Evolutionary conservation across 768 basidiomycete species (phyloP).

Genomic region (Kwoniella bestiolae): DNA sequence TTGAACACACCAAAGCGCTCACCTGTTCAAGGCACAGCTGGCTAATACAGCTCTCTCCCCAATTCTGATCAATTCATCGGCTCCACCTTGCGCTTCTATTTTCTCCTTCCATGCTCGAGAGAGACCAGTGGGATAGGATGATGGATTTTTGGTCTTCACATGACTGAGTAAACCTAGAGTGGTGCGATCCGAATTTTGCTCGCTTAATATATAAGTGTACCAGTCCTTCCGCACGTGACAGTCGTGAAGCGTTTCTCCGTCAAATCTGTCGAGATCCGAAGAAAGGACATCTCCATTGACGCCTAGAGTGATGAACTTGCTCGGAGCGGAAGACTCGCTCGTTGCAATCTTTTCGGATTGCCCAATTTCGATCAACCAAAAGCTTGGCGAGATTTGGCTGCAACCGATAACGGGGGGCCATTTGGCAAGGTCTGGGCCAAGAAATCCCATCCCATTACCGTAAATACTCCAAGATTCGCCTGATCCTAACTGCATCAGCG

Average conservation of each 20-base stretch:
- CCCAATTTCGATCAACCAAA: constrained; percentile 31
- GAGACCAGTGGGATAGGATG: constrained; percentile 33
- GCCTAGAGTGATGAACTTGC: constrained; percentile 13
- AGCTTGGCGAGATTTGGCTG: constrained; percentile 14
- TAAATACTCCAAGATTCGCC: constrained; percentile 32
- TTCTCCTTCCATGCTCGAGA: constrained; percentile 19
- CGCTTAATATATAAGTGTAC: constrained; percentile 1
- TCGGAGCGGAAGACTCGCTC: neutral
- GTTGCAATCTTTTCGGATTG: neutral
- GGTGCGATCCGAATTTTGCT: no score
- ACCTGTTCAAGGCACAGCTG: constrained; percentile 41
- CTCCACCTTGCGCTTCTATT: neutral
- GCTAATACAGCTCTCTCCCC: constrained; percentile 36
- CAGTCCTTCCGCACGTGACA: constrained; percentile 20
- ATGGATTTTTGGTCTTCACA: constrained; percentile 34
- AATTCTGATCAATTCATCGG: constrained; percentile 9
- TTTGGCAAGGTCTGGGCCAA: constrained; percentile 28
- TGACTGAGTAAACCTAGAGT: constrained; percentile 4
- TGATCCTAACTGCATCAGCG: constrained; percentile 25
- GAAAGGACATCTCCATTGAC: constrained; percentile 37
- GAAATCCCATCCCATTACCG: constrained; percentile 17
- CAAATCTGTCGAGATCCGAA: neutral
- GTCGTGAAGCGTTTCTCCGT: neutral
- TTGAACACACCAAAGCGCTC: neutral
- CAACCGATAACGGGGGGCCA: constrained; percentile 33